phyloP scores from a whole-genome alignment of 176 grass and related monocot genomes.

The Stipa capillata region DNA sequence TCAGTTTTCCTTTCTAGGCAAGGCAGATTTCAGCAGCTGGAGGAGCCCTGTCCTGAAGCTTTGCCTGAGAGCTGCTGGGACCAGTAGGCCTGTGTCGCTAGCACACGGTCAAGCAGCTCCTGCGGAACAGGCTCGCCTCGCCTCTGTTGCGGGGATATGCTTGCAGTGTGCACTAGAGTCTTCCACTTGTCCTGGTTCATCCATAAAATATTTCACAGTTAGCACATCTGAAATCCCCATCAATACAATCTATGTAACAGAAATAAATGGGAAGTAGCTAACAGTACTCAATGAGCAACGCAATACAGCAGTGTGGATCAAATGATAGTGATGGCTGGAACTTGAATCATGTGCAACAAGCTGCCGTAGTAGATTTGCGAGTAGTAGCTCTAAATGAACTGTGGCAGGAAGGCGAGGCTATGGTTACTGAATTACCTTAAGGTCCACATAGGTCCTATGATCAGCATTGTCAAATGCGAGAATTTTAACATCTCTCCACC shows the following conservation, averaged over 20 bases:
- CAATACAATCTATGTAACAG: background rate
- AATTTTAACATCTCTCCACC: conserved; percentile 81
- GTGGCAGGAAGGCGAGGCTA: background rate
- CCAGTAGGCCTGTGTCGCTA: conserved; percentile 11
- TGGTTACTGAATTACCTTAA: conserved; percentile 59
- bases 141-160: conserved; percentile 52
- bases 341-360: too few relatives aligned
- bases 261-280: background rate
- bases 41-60: conserved; percentile 21
- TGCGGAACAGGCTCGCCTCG: conserved; percentile 29
- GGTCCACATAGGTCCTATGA: conserved; percentile 85
- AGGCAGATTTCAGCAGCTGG: background rate
- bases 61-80: conserved; percentile 23
- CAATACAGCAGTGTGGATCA: background rate
- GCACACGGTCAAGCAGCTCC: conserved; percentile 10
- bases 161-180: conserved; percentile 61
- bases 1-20: conserved; percentile 4
- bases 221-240: background rate
- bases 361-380: background rate
- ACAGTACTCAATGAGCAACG: background rate
- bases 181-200: conserved; percentile 49
- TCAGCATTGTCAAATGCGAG: conserved; percentile 51
- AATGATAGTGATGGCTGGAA: background rate
- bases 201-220: background rate
- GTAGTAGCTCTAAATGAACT: background rate